These are phyloP conservation scores for Mycena rebaudengoi DNA, from an alignment of 768 basidiomycete species.

Conservation along the genomic window DNA sequence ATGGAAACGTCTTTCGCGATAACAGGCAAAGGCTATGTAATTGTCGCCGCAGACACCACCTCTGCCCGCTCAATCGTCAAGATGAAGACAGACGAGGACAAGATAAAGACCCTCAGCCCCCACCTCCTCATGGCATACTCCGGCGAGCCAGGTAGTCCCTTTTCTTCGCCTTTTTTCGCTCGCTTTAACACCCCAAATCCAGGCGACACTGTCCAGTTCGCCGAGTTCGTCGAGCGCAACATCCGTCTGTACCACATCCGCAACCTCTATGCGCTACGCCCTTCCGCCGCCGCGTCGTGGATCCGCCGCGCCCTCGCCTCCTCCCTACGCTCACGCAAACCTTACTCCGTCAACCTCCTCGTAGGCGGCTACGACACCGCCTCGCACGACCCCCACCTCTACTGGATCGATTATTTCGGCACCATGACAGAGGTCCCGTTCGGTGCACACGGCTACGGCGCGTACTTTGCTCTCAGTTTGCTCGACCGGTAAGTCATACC, in stretches of 20 bases:
- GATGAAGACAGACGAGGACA: slow-evolving; percentile 97
- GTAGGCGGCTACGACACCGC: slow-evolving; percentile 92
- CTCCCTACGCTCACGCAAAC: slow-evolving; percentile 85
- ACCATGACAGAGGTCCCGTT: slow-evolving; percentile 90
- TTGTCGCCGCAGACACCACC: slow-evolving; percentile 91
- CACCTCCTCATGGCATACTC: slow-evolving; percentile 95
- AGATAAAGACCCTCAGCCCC: slow-evolving; percentile 90
- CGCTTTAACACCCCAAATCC: not conserved
- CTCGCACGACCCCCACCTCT: slow-evolving; percentile 75
- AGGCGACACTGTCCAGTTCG: slow-evolving; percentile 98
- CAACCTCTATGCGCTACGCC: slow-evolving; percentile 88
- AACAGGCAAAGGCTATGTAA: slow-evolving; percentile 92
- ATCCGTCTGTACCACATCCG: slow-evolving; percentile 96
- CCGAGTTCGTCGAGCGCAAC: slow-evolving; percentile 96
- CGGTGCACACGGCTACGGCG: slow-evolving; percentile 94
- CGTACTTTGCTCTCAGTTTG: slow-evolving; percentile 91
- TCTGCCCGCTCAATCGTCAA: slow-evolving; percentile 93
- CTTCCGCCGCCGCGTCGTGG: slow-evolving; percentile 93
- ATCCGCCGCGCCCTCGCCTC: slow-evolving; percentile 90
- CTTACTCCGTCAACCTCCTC: slow-evolving; percentile 93
- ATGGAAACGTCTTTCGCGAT: slow-evolving; percentile 93
- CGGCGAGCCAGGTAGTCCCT: slow-evolving; percentile 94
- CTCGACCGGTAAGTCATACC: slow-evolving; percentile 83
- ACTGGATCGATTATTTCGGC: slow-evolving; percentile 97
- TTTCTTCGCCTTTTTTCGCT: not conserved